Percentiles rank a stretch among this genome's conserved stretches.
Evolutionary conservation across 164 flowering plant genomes (phyloP).

Genomic region (Macadamia tetraphylla): DNA sequence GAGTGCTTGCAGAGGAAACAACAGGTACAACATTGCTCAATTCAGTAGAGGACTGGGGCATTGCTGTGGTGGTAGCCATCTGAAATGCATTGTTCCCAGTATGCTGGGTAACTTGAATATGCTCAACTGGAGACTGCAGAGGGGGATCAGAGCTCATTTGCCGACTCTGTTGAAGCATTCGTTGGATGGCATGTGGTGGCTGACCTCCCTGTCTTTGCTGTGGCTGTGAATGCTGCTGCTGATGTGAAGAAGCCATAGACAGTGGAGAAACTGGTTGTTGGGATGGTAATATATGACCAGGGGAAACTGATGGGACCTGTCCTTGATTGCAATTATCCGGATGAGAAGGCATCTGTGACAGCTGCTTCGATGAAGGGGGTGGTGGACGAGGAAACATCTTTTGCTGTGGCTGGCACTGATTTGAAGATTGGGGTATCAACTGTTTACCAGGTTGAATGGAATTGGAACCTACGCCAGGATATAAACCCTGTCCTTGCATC

Average conservation of each 20-base stretch:
- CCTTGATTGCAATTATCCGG: slow-evolving; percentile 48
- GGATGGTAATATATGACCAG: slow-evolving; percentile 28
- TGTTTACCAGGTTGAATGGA: slow-evolving; percentile 43
- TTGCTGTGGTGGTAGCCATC: slow-evolving; percentile 15
- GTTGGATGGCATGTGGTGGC: slow-evolving; percentile 32
- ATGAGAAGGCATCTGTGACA: slow-evolving; percentile 35
- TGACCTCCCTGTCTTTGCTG: slow-evolving; percentile 46
- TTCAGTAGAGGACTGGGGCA: slow-evolving; percentile 31
- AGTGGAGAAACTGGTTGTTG: slow-evolving; percentile 37
- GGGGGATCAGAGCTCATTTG: slow-evolving; percentile 33
- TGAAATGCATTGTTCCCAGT: slow-evolving; percentile 25
- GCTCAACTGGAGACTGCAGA: slow-evolving; percentile 33
- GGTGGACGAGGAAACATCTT: slow-evolving; percentile 40
- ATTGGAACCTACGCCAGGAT: slow-evolving; percentile 42
- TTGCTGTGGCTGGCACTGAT: slow-evolving; percentile 44
- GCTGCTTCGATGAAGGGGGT: slow-evolving; percentile 38
- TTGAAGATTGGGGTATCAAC: slow-evolving; percentile 36
- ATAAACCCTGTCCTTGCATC: slow-evolving; percentile 46
- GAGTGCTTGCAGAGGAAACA: slow-evolving; percentile 28
- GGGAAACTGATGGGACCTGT: slow-evolving; percentile 32
- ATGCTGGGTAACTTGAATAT: slow-evolving; percentile 32
- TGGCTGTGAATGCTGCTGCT: slow-evolving; percentile 38
- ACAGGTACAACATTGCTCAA: slow-evolving; percentile 27
- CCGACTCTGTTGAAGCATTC: slow-evolving; percentile 42
- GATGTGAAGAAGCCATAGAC: slow-evolving; percentile 23